Evolutionary conservation across 129 eudicot genomes (phyloP).

Genomic region (Artemisia tridentata): DNA sequence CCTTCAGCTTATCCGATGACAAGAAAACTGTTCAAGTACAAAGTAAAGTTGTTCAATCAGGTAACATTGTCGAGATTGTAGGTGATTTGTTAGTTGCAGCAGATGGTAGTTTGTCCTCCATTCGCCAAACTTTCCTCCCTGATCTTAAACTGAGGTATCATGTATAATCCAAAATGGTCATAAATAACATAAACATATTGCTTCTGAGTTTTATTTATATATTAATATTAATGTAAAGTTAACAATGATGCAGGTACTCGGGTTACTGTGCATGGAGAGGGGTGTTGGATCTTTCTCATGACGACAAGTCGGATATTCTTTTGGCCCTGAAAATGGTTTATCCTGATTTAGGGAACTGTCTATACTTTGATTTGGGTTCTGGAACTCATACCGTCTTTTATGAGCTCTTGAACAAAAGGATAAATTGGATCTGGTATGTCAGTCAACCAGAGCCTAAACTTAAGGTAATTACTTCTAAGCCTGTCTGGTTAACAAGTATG

Average conservation of each 20-base stretch:
- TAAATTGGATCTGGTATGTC: slow-evolving; percentile 91
- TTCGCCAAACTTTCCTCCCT: slow-evolving; percentile 59
- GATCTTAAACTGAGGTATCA: slow-evolving; percentile 59
- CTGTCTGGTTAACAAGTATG: too few species aligned
- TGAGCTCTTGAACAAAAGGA: slow-evolving; percentile 69
- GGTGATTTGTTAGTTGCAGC: slow-evolving; percentile 82
- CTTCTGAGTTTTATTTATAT: not conserved
- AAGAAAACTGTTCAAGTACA: slow-evolving; percentile 42
- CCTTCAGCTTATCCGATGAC: slow-evolving; percentile 47
- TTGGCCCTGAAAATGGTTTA: slow-evolving; percentile 49
- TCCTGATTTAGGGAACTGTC: slow-evolving; percentile 71
- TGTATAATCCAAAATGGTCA: slow-evolving; percentile 6
- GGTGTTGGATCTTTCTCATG: slow-evolving; percentile 57
- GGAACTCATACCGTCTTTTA: slow-evolving; percentile 65
- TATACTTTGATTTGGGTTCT: slow-evolving; percentile 67
- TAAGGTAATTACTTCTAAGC: slow-evolving; percentile 43
- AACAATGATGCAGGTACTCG: slow-evolving; percentile 53
- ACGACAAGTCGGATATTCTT: slow-evolving; percentile 49
- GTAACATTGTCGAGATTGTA: slow-evolving; percentile 34
- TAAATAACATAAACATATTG: not conserved
- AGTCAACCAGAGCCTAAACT: slow-evolving; percentile 83
- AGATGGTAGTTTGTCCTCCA: slow-evolving; percentile 71
- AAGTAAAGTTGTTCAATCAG: slow-evolving; percentile 52
- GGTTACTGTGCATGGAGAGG: slow-evolving; percentile 99
- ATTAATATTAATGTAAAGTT: not conserved